Conservation (phyloP, 75 land plant genomes). For the Larix kaempferi region DNA sequence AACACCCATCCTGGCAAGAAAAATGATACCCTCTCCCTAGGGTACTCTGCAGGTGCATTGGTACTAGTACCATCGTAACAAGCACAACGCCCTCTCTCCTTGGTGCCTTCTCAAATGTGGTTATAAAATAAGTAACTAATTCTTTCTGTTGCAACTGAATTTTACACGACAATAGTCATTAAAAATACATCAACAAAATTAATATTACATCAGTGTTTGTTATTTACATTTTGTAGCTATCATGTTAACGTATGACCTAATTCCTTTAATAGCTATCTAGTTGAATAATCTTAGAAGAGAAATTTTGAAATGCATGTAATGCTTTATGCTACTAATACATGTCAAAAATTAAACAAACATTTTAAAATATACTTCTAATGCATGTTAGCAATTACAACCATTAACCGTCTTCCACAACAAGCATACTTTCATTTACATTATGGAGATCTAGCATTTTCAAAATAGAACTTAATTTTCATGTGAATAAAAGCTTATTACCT, state of each 20-base stretch:
- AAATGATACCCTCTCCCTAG: no score
- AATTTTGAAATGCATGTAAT: slow-evolving; percentile 2
- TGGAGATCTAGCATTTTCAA: not conserved
- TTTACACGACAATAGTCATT: no score
- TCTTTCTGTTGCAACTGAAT: no score
- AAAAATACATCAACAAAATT: no score
- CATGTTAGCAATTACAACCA: not conserved
- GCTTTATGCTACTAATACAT: slow-evolving; percentile 7
- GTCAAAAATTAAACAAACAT: not conserved
- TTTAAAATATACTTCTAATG: not conserved
- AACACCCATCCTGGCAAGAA: no score
- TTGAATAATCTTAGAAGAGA: not conserved
- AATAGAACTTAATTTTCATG: not conserved
- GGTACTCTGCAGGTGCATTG: no score
- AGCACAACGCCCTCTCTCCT: no score
- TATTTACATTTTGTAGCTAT: not conserved
- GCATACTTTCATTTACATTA: not conserved
- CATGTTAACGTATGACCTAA: not conserved
- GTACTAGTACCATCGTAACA: no score
- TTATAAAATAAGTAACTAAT: no score
- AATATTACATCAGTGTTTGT: no score
- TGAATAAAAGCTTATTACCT: slow-evolving; percentile 37
- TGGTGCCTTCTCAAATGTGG: no score
- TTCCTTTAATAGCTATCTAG: not conserved
- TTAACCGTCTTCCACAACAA: not conserved